Evolutionary conservation across 2,329 filamentous ascomycete species (phyloP).

Genomic region (Sphaceloma murrayae): DNA sequence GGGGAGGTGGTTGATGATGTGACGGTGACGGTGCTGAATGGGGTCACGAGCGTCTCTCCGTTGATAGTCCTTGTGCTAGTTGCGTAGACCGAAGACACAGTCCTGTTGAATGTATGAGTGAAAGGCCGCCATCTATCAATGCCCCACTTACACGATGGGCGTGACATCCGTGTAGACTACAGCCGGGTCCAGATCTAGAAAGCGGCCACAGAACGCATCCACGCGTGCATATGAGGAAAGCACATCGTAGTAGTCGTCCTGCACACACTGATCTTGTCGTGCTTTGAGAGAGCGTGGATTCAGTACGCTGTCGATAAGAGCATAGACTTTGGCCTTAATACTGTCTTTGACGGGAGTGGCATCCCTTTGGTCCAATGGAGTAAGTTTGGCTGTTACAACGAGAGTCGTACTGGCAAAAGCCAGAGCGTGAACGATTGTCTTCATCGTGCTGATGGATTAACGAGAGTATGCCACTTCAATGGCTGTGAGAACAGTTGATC

Average conservation of each 20-base stretch:
- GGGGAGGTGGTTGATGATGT: constrained; percentile 16
- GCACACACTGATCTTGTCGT: constrained; percentile 21
- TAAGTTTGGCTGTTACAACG: constrained; percentile 18
- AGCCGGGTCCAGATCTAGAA: constrained; percentile 9
- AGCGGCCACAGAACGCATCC: constrained; percentile 18
- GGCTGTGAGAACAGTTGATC: background rate
- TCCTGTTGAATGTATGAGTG: constrained; percentile 17
- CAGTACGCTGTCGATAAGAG: constrained; percentile 23
- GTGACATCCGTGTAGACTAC: constrained; percentile 24
- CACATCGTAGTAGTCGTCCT: constrained; percentile 23
- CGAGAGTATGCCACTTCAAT: background rate
- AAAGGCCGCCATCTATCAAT: background rate
- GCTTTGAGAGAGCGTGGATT: constrained; percentile 17
- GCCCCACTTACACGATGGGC: constrained; percentile 24
- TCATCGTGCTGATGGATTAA: constrained; percentile 16
- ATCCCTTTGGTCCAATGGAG: constrained; percentile 18
- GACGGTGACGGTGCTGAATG: constrained; percentile 23
- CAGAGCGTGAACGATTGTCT: constrained; percentile 17
- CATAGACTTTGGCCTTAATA: constrained; percentile 24
- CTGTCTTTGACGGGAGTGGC: constrained; percentile 22
- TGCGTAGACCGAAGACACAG: constrained; percentile 19
- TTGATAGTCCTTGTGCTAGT: constrained; percentile 22
- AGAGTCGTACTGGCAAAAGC: constrained; percentile 20
- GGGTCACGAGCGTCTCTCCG: constrained; percentile 20
- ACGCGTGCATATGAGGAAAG: constrained; percentile 24